Evolutionary conservation across 352 stramenopile species (phyloP), one percentile per base, ranked within the genome.

Genomic region (Pythium folliculosum): DNA sequence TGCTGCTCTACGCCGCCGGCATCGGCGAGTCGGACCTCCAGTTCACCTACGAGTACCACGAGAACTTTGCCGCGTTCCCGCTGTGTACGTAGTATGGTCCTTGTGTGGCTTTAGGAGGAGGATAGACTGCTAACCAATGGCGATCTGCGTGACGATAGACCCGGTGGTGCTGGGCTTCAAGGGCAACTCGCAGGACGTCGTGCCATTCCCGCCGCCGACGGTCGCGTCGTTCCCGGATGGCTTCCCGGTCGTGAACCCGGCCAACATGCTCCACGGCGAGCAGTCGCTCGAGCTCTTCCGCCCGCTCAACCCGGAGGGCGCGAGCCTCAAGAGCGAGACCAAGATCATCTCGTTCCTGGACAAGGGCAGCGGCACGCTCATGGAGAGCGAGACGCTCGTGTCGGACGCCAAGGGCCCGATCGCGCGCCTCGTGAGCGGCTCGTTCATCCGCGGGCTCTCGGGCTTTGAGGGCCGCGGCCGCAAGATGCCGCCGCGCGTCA

Each of bases 31-130:
- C 80, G 2, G 77, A 89, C 35, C 77, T 96, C 47, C 85, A 92
- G 68, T 97, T 96, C 75, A 94, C 88, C 52, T 95, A 96, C 76
- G 91, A 97, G 71, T 91, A 81, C 63, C 61, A 92, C 60, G 84
- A 91, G 35, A 79, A 84, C 55, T 97, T 97, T 73, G 72, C 78
- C 17, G 89, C 88, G 8, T 97, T 97, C 77, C 91, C 91, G 16
- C 77, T 94, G 25, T 97, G 74, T 84, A 43, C 44, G n/a, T 49
- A 5, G 17, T n/a, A n/a, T 64, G 25, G n/a, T 30, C 17, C 4
- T 63, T 17, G 22, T 60, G n/a, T 9, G 17, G 22, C 13, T 40
- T 51, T 1, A 38, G 21, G 27, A 5, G 5, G 27, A 32, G 27
- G 27, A 32, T 32, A 2, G 27, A 32, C 27, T 32, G 27, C 27